Percentiles rank a stretch among this genome's conserved stretches.
These are phyloP conservation scores for Mucor lusitanicus DNA, from an alignment of 371 early-diverging fungal genomes.

Conservation along the genomic window DNA sequence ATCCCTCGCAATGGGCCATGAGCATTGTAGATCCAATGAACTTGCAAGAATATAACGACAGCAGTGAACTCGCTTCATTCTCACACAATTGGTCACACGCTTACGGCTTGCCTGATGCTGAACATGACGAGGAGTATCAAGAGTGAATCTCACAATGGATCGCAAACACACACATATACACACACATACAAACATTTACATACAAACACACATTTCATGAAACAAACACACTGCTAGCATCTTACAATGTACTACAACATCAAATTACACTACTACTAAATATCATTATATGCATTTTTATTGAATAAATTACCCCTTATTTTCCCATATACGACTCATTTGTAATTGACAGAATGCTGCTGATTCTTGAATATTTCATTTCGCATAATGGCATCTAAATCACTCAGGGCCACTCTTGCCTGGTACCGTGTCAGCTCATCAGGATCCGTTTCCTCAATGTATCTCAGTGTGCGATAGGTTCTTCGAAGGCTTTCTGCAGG, in stretches of 20 bases:
- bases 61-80: background rate
- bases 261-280: background rate
- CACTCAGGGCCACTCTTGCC: conserved; percentile 65
- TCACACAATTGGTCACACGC: background rate
- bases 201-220: conserved; percentile 2
- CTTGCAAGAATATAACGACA: background rate
- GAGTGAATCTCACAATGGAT: background rate
- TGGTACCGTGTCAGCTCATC: conserved; percentile 70
- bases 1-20: conserved; percentile 35
- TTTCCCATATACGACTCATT: background rate
- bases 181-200: background rate
- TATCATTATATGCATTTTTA: conserved; percentile 5
- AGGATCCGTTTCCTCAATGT: conserved; percentile 64
- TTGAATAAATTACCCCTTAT: background rate
- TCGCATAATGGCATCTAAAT: conserved; percentile 63
- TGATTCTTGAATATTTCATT: conserved; percentile 42
- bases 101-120: background rate
- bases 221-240: conserved; percentile 5
- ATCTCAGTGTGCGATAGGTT: conserved; percentile 60
- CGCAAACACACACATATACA: background rate
- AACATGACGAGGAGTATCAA: background rate
- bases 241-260: conserved; percentile 1
- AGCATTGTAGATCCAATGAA: background rate
- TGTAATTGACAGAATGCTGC: conserved; percentile 10
- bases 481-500: conserved; percentile 60